Evolutionary conservation across 257 asterid species (phyloP), one percentile per base, ranked within the genome.

Genomic region (Capsicum chinense): DNA sequence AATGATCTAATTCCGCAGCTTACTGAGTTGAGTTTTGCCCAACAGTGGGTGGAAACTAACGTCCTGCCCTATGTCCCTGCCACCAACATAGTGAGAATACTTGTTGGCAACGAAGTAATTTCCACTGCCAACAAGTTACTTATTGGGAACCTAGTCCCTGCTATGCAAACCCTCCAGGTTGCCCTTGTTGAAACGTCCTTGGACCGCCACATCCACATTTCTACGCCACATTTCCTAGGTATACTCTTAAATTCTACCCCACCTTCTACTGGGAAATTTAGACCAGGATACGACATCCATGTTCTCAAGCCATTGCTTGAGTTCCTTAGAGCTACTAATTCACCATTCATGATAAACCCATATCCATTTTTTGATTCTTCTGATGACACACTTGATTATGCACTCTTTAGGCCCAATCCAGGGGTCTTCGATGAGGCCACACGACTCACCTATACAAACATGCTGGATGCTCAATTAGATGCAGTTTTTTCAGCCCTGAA

Each of bases 161-260:
- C 98, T 26, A 94, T 92, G 97, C 88, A 89, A 83, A 17, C 89
- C 56, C 94, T 94, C 83, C 94, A 92, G 68, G 39, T 83, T 1
- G 93, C 92, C 71, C 88, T 94, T 2, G 88, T 82, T 7, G 87
- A 70, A 2, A 92, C 87, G 84, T 84, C 88, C 1, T 58, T 92
- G 56, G 91, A 87, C 5, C 86, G 13, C 0, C 86, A 59, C 5
- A 89, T 94, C 33, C 87, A 90, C 83, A 86, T 94, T 82, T 91
- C 98, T 21, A 92, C 97, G 2, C 93, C 95, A 1, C 95, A 90
- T 81, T 94, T 95, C 0, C 21, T 92, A n/a, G 95, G 97, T 50
- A 90, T 92, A 60, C 86, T 94, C 1, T 82, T 93, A 1, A 87
- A 48, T 89, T 92, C 97, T 1, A 90, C 84, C 86, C 95, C 97